A percentile compares a stretch with the other conserved stretches of the same genome.
phyloP scores from a whole-genome alignment of 208 protist species.

The Acanthamoeba polyphaga region DNA sequence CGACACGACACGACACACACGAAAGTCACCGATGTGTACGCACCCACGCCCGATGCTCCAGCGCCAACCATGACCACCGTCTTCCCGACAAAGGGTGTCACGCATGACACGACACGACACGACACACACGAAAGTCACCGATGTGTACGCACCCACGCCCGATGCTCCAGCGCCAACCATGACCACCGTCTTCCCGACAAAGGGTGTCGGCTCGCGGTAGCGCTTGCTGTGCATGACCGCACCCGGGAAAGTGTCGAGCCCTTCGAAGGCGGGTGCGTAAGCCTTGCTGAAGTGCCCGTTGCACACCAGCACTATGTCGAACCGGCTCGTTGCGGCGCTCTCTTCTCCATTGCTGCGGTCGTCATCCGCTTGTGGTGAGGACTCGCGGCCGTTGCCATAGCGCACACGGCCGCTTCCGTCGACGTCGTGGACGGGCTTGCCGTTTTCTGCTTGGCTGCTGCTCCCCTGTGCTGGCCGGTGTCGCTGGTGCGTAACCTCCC shows the following conservation, averaged over 20 bases:
- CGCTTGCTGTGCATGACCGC: slow-evolving; percentile 44
- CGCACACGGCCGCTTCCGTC: not conserved
- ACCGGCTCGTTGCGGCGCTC: not conserved
- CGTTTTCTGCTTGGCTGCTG: not conserved
- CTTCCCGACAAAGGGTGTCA: not conserved
- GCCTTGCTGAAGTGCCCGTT: slow-evolving; percentile 70
- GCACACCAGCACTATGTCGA: slow-evolving; percentile 46
- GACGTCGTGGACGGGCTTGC: not conserved
- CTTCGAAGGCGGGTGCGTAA: not conserved
- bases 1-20: too few relatives aligned
- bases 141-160: not conserved
- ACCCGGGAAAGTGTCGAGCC: slow-evolving; percentile 35
- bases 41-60: not conserved
- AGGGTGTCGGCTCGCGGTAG: slow-evolving; percentile 28
- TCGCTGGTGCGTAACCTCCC: slow-evolving; percentile 5
- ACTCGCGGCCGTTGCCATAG: not conserved
- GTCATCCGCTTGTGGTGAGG: too few relatives aligned
- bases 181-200: slow-evolving; percentile 34
- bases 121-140: not conserved
- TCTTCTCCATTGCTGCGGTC: not conserved
- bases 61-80: slow-evolving; percentile 56
- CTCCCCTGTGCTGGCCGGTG: not conserved
- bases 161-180: slow-evolving; percentile 34
- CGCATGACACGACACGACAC: too few relatives aligned
- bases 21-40: not conserved